Evolutionary conservation across 2,329 filamentous ascomycete species (phyloP).

Genomic region (Aureobasidium sp.): DNA sequence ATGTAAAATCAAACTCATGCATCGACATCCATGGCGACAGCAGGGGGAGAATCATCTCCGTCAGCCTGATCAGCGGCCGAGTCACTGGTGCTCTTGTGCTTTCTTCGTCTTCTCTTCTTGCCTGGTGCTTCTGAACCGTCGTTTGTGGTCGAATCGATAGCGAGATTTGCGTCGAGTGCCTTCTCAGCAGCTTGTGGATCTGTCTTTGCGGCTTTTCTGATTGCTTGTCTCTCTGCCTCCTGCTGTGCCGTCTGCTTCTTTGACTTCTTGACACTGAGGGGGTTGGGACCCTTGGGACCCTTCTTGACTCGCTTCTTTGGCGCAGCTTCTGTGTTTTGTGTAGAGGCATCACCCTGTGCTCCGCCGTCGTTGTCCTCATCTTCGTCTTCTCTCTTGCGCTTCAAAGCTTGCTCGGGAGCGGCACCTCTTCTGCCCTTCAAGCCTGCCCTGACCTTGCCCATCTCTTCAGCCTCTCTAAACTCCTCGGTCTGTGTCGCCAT

Average conservation of each 20-base stretch:
- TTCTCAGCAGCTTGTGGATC: constrained; percentile 21
- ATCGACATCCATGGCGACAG: constrained; percentile 2
- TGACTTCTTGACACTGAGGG: constrained; percentile 59
- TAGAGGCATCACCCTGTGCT: constrained; percentile 33
- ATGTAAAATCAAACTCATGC: constrained; percentile 1
- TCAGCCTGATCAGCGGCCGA: constrained; percentile 12
- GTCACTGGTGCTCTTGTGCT: constrained; percentile 17
- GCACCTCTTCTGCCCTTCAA: constrained; percentile 35
- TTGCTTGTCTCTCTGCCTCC: constrained; percentile 13
- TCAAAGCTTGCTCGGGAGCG: constrained; percentile 16
- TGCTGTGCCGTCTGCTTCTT: constrained; percentile 39
- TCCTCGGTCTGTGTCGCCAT: constrained; percentile 61
- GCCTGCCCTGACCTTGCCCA: constrained; percentile 63
- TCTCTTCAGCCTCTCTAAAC: constrained; percentile 59
- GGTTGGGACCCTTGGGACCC: constrained; percentile 62
- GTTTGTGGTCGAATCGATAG: not conserved
- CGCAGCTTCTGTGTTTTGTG: constrained; percentile 25
- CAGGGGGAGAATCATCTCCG: not conserved
- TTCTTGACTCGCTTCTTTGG: constrained; percentile 47
- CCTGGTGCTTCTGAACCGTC: constrained; percentile 14
- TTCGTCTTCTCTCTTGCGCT: constrained; percentile 24
- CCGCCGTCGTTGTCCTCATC: constrained; percentile 23
- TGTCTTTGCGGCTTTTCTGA: constrained; percentile 19
- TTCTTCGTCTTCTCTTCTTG: constrained; percentile 21
- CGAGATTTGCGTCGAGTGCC: constrained; percentile 11